phyloP scores from a whole-genome alignment of 2,329 filamentous ascomycete species.

The Colletotrichum sojae region DNA sequence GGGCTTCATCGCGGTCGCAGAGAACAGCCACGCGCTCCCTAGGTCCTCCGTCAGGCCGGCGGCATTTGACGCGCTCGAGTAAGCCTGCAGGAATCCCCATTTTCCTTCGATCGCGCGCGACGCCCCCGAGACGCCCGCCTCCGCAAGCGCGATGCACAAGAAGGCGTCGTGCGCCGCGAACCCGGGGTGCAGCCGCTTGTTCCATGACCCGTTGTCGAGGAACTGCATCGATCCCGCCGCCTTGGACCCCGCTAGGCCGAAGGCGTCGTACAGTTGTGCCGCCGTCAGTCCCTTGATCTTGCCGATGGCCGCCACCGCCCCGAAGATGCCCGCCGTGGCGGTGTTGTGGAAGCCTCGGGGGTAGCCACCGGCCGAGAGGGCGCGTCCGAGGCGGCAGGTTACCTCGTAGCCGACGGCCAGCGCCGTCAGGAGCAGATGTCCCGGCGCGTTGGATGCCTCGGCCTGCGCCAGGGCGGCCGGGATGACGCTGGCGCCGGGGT shows the following conservation, averaged over 20 bases:
- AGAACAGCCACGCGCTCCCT: constrained; percentile 44
- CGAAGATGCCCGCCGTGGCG: constrained; percentile 46
- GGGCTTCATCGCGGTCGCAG: constrained; percentile 44
- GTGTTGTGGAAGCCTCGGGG: constrained; percentile 48
- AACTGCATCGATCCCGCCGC: constrained; percentile 49
- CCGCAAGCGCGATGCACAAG: constrained; percentile 45
- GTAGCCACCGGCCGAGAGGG: constrained; percentile 45
- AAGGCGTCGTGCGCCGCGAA: constrained; percentile 49
- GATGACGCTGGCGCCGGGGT: constrained; percentile 57
- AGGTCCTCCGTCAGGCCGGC: constrained; percentile 41
- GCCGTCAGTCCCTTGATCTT: constrained; percentile 43
- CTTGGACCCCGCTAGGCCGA: constrained; percentile 46
- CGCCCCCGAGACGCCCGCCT: constrained; percentile 45
- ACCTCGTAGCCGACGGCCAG: constrained; percentile 48
- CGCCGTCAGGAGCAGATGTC: constrained; percentile 27
- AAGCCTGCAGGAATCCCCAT: constrained; percentile 45
- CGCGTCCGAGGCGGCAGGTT: constrained; percentile 45
- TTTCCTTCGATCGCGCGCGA: constrained; percentile 44
- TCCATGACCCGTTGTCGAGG: constrained; percentile 48
- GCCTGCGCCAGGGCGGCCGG: constrained; percentile 50
- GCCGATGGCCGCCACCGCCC: constrained; percentile 46
- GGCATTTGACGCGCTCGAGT: constrained; percentile 39
- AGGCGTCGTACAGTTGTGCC: constrained; percentile 42
- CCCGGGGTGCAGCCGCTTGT: constrained; percentile 48
- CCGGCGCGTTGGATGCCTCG: constrained; percentile 25